Conservation (phyloP, 176 grass and related monocot genomes). For the Puccinellia tenuiflora region DNA sequence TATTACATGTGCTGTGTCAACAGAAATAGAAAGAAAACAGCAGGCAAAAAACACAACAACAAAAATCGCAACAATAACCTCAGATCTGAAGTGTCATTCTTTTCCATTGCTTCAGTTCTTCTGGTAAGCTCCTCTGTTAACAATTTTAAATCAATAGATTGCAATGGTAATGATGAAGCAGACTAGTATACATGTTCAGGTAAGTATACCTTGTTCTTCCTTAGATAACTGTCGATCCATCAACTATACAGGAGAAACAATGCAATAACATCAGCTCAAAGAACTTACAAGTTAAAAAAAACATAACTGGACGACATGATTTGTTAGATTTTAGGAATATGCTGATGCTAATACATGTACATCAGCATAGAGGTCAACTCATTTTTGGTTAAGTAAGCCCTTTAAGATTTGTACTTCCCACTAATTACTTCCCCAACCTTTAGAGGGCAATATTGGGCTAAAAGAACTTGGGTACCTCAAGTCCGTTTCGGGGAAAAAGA, state of each 20-base stretch:
- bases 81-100: slow-evolving; percentile 68
- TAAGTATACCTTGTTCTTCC: slow-evolving; percentile 76
- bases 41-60: slow-evolving; percentile 13
- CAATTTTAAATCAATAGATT: slow-evolving; percentile 17
- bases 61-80: slow-evolving; percentile 46
- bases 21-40: not conserved
- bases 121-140: slow-evolving; percentile 61
- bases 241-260: slow-evolving; percentile 46
- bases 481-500: not conserved
- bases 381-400: not conserved
- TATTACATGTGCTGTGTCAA: not conserved
- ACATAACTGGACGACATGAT: not conserved
- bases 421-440: not conserved
- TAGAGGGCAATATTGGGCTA: not conserved
- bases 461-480: not conserved
- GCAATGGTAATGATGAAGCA: slow-evolving; percentile 22
- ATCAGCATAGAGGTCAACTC: not conserved
- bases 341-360: not conserved
- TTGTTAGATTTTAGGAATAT: not conserved
- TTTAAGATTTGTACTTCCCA: not conserved
- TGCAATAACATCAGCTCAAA: slow-evolving; percentile 30
- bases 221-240: slow-evolving; percentile 80
- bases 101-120: slow-evolving; percentile 69
- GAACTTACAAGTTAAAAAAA: not conserved
- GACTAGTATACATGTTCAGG: slow-evolving; percentile 7